A percentile compares a stretch with the other conserved stretches of the same genome.
phyloP scores from a whole-genome alignment of 345 rosid genomes.

The Microthlaspi erraticum region DNA sequence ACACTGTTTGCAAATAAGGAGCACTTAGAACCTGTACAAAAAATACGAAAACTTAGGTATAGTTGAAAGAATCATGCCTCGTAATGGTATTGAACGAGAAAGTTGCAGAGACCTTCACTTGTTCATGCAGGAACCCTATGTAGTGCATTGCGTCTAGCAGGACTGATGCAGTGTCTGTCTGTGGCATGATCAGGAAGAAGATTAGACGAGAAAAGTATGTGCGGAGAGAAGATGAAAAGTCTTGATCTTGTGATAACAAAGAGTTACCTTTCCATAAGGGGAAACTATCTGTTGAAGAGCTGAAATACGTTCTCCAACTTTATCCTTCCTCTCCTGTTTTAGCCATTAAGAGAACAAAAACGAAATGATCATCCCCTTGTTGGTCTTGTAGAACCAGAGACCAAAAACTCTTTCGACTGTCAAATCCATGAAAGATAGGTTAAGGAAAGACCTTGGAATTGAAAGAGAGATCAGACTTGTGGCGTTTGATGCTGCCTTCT shows the following conservation, averaged over 20 bases:
- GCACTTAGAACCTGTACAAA: slow-evolving; percentile 79
- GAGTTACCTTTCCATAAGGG: slow-evolving; percentile 89
- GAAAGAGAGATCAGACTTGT: slow-evolving; percentile 71
- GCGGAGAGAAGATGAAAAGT: slow-evolving; percentile 9
- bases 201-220: neutral
- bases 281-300: slow-evolving; percentile 96
- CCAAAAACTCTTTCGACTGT: neutral
- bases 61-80: slow-evolving; percentile 7
- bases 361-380: neutral
- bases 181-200: slow-evolving; percentile 37
- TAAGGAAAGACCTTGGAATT: slow-evolving; percentile 66
- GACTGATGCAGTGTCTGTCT: slow-evolving; percentile 99
- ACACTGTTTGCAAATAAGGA: slow-evolving; percentile 77
- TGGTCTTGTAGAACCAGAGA: neutral
- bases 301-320: slow-evolving; percentile 80
- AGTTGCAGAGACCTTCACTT: slow-evolving; percentile 80
- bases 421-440: neutral
- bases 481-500: slow-evolving; percentile 65
- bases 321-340: slow-evolving; percentile 83
- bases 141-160: slow-evolving; percentile 84
- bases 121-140: slow-evolving; percentile 93
- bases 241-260: slow-evolving; percentile 1
- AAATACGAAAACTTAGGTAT: neutral
- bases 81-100: slow-evolving; percentile 29
- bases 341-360: slow-evolving; percentile 36